These are phyloP conservation scores for Cadophora luteo-olivacea DNA, from an alignment of 2,329 filamentous ascomycete genomes.

Conservation along the genomic window DNA sequence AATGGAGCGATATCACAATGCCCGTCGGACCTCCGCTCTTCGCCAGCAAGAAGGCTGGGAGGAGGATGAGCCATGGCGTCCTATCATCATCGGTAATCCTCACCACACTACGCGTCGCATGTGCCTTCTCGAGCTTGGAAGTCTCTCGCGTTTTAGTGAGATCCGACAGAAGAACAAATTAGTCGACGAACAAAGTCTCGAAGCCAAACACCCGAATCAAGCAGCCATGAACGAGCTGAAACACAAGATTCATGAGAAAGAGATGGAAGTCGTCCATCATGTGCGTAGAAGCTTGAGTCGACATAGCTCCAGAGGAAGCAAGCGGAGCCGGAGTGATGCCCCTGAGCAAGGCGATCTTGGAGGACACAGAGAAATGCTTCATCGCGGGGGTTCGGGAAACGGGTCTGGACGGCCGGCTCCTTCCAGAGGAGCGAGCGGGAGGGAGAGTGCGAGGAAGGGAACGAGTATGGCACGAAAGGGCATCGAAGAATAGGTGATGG, in stretches of 20 bases:
- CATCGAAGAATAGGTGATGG: slow-evolving; percentile 19
- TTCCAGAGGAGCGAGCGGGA: slow-evolving; percentile 24
- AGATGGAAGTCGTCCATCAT: slow-evolving; percentile 31
- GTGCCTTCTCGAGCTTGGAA: slow-evolving; percentile 74
- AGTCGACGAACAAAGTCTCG: slow-evolving; percentile 52
- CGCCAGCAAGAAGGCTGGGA: slow-evolving; percentile 44
- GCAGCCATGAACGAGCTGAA: slow-evolving; percentile 37
- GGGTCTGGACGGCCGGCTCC: slow-evolving; percentile 21
- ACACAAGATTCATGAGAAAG: slow-evolving; percentile 35
- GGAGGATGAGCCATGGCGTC: slow-evolving; percentile 63
- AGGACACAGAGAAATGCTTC: slow-evolving; percentile 34
- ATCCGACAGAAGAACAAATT: slow-evolving; percentile 67
- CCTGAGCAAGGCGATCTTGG: slow-evolving; percentile 35
- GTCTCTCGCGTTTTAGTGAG: slow-evolving; percentile 74
- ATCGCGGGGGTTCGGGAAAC: slow-evolving; percentile 30
- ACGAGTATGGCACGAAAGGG: slow-evolving; percentile 23
- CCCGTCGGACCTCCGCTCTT: slow-evolving; percentile 55
- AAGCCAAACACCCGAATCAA: slow-evolving; percentile 43
- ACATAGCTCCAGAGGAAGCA: slow-evolving; percentile 29
- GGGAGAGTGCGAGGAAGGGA: slow-evolving; percentile 16
- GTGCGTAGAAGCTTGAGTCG: slow-evolving; percentile 36
- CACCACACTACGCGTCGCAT: slow-evolving; percentile 71
- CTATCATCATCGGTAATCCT: slow-evolving; percentile 75
- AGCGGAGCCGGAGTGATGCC: slow-evolving; percentile 30
- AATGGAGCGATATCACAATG: slow-evolving; percentile 59